Evolutionary conservation across 768 basidiomycete species (phyloP).

Genomic region (Amanita inopinata): DNA sequence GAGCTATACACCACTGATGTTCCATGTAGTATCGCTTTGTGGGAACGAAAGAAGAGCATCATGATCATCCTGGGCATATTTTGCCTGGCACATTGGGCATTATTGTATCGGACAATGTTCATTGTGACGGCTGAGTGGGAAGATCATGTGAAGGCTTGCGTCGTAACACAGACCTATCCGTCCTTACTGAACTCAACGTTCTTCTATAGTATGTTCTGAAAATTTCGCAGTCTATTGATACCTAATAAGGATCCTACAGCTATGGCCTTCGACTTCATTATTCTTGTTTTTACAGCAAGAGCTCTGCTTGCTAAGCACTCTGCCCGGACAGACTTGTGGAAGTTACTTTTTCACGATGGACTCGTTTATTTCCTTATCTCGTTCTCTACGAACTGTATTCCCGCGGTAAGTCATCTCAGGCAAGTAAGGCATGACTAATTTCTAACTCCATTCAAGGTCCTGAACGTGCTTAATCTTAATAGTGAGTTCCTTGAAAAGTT

Average conservation of each 20-base stretch:
- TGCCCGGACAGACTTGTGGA: slow-evolving; percentile 52
- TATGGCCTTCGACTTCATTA: slow-evolving; percentile 59
- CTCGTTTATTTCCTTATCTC: slow-evolving; percentile 60
- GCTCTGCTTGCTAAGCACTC: slow-evolving; percentile 44
- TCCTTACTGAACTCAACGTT: slow-evolving; percentile 53
- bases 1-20: slow-evolving; percentile 5
- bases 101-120: slow-evolving; percentile 64
- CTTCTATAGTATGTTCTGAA: slow-evolving; percentile 53
- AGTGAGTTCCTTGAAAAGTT: slow-evolving; percentile 27
- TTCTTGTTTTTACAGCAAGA: slow-evolving; percentile 44
- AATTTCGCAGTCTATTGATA: background rate
- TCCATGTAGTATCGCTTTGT: slow-evolving; percentile 50
- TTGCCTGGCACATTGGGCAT: slow-evolving; percentile 53
- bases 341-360: slow-evolving; percentile 64
- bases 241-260: slow-evolving; percentile 31
- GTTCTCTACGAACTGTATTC: slow-evolving; percentile 56
- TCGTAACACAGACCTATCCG: slow-evolving; percentile 44
- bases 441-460: slow-evolving; percentile 25
- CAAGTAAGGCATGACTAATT: background rate
- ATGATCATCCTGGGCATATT: slow-evolving; percentile 41
- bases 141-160: slow-evolving; percentile 27
- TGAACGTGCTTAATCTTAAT: slow-evolving; percentile 52
- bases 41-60: slow-evolving; percentile 49
- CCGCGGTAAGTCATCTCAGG: slow-evolving; percentile 41
- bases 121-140: slow-evolving; percentile 51